A percentile compares a stretch with the other conserved stretches of the same genome.
Evolutionary conservation across 2,329 filamentous ascomycete species (phyloP).

Genomic region (Penicillium sclerotiorum): DNA sequence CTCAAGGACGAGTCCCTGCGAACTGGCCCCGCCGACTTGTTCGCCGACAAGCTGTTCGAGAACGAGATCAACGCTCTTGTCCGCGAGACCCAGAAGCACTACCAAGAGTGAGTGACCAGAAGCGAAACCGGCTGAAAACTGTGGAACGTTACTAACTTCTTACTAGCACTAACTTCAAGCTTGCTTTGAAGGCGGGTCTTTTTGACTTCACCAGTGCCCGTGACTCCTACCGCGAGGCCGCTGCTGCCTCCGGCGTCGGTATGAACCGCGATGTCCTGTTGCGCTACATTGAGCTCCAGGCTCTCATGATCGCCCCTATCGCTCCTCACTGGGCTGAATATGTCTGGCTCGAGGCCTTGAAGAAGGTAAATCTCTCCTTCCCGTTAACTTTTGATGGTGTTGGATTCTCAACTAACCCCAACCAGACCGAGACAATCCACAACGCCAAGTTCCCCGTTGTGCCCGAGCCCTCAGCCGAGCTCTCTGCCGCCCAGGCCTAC

Average conservation of each 20-base stretch:
- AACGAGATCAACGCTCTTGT: conserved; percentile 89
- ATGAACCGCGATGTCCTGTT: conserved; percentile 82
- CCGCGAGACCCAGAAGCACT: conserved; percentile 76
- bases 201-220: conserved; percentile 90
- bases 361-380: conserved; percentile 52
- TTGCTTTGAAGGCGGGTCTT: conserved; percentile 81
- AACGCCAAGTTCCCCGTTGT: conserved; percentile 74
- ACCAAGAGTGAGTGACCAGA: conserved; percentile 59
- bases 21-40: conserved; percentile 71
- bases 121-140: neutral
- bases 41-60: conserved; percentile 86
- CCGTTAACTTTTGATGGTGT: neutral
- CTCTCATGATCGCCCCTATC: conserved; percentile 78
- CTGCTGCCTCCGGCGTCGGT: conserved; percentile 72
- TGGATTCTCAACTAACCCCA: conserved; percentile 10
- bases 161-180: conserved; percentile 72
- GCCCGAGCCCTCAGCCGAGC: conserved; percentile 63
- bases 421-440: conserved; percentile 71
- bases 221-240: conserved; percentile 87
- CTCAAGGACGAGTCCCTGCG: conserved; percentile 74
- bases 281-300: conserved; percentile 84
- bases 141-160: conserved; percentile 16
- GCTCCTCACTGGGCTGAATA: conserved; percentile 94
- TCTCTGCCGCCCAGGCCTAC: conserved; percentile 81
- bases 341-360: conserved; percentile 88